Evolutionary conservation across 208 protist genomes (phyloP).

Genomic region (Trypanosoma rangeli): DNA sequence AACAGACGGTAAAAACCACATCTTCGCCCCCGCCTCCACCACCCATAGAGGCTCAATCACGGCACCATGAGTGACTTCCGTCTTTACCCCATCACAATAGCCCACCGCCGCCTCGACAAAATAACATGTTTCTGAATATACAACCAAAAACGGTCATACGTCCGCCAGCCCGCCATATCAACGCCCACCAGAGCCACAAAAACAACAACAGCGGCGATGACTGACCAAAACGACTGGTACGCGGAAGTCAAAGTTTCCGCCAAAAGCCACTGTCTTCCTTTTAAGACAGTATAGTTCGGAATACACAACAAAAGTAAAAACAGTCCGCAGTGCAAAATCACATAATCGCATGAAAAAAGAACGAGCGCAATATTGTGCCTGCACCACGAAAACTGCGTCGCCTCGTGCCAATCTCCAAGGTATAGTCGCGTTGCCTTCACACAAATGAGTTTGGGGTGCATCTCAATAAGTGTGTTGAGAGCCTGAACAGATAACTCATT

Average conservation of each 20-base stretch:
- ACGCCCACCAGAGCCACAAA: slow-evolving; percentile 35
- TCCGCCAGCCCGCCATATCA: slow-evolving; percentile 41
- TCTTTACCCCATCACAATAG: slow-evolving; percentile 63
- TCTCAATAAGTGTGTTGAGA: slow-evolving; percentile 85
- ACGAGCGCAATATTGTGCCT: slow-evolving; percentile 89
- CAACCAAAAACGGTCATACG: slow-evolving; percentile 63
- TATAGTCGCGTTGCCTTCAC: slow-evolving; percentile 76
- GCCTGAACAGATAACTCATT: slow-evolving; percentile 89
- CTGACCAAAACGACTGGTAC: slow-evolving; percentile 77
- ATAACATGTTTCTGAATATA: slow-evolving; percentile 85
- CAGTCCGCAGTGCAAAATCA: slow-evolving; percentile 55
- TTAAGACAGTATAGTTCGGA: slow-evolving; percentile 53
- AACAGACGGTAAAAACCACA: slow-evolving; percentile 12
- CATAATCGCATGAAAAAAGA: slow-evolving; percentile 74
- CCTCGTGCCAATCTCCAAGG: slow-evolving; percentile 76
- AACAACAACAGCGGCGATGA: slow-evolving; percentile 51
- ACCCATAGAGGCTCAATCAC: slow-evolving; percentile 11
- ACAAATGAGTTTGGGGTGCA: slow-evolving; percentile 83
- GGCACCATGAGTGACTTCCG: slow-evolving; percentile 46
- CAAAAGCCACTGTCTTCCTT: slow-evolving; percentile 33
- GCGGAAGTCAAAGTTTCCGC: slow-evolving; percentile 25
- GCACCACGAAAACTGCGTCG: slow-evolving; percentile 85
- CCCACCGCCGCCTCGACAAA: slow-evolving; percentile 58
- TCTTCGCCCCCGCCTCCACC: not conserved
- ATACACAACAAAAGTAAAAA: slow-evolving; percentile 64